phyloP scores from a whole-genome alignment of 805 yeast species.

The Lachancea sp. region DNA sequence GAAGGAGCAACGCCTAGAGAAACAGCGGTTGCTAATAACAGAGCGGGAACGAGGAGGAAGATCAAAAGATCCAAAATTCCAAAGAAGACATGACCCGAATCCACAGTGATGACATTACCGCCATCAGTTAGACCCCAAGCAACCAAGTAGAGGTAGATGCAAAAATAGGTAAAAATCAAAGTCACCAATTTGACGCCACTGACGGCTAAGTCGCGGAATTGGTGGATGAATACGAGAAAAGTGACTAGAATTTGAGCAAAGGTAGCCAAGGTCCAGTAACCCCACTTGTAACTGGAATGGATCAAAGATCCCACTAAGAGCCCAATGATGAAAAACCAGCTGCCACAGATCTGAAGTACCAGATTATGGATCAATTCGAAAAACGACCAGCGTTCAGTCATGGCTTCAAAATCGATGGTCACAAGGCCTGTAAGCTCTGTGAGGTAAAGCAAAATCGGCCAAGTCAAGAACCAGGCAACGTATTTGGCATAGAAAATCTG shows the following conservation, averaged over 20 bases:
- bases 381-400: slow-evolving; percentile 11
- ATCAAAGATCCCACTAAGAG: slow-evolving; percentile 53
- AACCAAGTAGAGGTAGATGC: slow-evolving; percentile 40
- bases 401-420: slow-evolving; percentile 5
- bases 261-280: slow-evolving; percentile 52
- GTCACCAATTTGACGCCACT: slow-evolving; percentile 14
- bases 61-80: slow-evolving; percentile 45
- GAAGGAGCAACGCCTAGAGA: slow-evolving; percentile 10
- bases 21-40: slow-evolving; percentile 18
- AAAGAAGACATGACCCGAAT: slow-evolving; percentile 48
- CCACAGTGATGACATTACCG: slow-evolving; percentile 49
- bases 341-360: slow-evolving; percentile 38
- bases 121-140: slow-evolving; percentile 50
- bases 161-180: slow-evolving; percentile 25
- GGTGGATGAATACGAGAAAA: slow-evolving; percentile 25
- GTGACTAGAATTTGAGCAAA: slow-evolving; percentile 39
- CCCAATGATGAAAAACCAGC: slow-evolving; percentile 46
- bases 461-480: slow-evolving; percentile 42
- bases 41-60: slow-evolving; percentile 39
- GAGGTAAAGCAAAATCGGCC: slow-evolving; percentile 37
- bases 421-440: slow-evolving; percentile 17
- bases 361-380: slow-evolving; percentile 24
- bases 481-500: slow-evolving; percentile 42
- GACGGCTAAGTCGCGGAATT: slow-evolving; percentile 21
- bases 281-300: slow-evolving; percentile 57